Evolutionary conservation across 306 rosid genomes (phyloP).

Genomic region (Parietaria judaica): DNA sequence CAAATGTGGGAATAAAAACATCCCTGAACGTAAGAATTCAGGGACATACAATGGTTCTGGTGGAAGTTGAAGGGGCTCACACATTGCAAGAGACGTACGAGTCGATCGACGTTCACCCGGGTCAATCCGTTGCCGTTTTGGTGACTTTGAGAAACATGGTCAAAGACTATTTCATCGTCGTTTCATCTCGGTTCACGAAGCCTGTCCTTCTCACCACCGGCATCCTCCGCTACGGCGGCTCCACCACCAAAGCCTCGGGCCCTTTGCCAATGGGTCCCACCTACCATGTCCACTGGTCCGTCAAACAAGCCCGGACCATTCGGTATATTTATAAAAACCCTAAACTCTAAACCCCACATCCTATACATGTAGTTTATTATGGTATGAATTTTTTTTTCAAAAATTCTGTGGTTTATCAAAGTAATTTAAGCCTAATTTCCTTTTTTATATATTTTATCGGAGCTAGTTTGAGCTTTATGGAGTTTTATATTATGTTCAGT

Average conservation of each 20-base stretch:
- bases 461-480: too few species aligned
- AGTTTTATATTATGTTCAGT: too few species aligned
- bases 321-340: slow-evolving; percentile 28
- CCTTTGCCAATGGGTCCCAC: slow-evolving; percentile 55
- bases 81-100: slow-evolving; percentile 56
- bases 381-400: too few species aligned
- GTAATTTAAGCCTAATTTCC: too few species aligned
- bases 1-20: slow-evolving; percentile 60
- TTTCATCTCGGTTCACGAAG: slow-evolving; percentile 53
- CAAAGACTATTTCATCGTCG: slow-evolving; percentile 46
- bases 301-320: slow-evolving; percentile 72
- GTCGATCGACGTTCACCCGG: slow-evolving; percentile 62
- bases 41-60: slow-evolving; percentile 46
- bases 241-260: slow-evolving; percentile 28
- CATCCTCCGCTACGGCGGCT: slow-evolving; percentile 57
- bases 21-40: slow-evolving; percentile 67
- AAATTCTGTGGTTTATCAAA: too few species aligned
- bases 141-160: slow-evolving; percentile 27
- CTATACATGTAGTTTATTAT: too few species aligned
- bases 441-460: too few species aligned
- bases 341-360: too few species aligned
- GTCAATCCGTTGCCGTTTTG: slow-evolving; percentile 61
- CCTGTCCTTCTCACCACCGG: slow-evolving; percentile 35
- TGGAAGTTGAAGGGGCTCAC: slow-evolving; percentile 89
- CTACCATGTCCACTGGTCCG: slow-evolving; percentile 50